These are phyloP conservation scores for Carpinus viminea DNA, from an alignment of 306 rosid genomes.

Conservation along the genomic window DNA sequence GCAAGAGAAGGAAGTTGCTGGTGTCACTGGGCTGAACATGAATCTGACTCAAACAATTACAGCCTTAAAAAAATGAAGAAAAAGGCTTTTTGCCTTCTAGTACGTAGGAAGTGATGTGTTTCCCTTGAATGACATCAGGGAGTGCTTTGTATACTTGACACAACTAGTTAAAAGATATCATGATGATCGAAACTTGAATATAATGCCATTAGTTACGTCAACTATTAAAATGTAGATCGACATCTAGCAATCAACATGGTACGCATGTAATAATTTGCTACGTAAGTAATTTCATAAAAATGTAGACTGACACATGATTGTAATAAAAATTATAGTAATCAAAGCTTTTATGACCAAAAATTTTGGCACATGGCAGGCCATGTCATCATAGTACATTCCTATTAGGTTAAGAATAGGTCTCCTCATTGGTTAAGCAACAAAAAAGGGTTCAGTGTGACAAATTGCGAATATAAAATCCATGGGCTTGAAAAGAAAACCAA, in stretches of 20 bases:
- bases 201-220: background rate
- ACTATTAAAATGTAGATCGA: no score
- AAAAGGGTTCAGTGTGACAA: conserved; percentile 23
- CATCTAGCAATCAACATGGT: no score
- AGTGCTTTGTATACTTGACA: background rate
- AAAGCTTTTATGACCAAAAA: no score
- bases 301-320: no score
- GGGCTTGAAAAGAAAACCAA: conserved; percentile 27
- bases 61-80: conserved; percentile 15
- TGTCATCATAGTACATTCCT: conserved; percentile 18
- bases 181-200: background rate
- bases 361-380: conserved; percentile 13
- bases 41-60: conserved; percentile 30
- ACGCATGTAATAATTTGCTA: no score
- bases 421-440: background rate
- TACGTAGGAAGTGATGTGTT: background rate
- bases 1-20: conserved; percentile 22
- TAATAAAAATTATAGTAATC: no score
- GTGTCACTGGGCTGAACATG: conserved; percentile 35
- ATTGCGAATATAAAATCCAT: conserved; percentile 24
- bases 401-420: conserved; percentile 13
- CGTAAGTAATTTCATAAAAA: no score
- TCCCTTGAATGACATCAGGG: conserved; percentile 12
- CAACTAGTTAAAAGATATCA: background rate
- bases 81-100: conserved; percentile 13